These are phyloP conservation scores for Rhodofomes roseus DNA, from an alignment of 1,284 basidiomycete genomes.

Conservation along the genomic window DNA sequence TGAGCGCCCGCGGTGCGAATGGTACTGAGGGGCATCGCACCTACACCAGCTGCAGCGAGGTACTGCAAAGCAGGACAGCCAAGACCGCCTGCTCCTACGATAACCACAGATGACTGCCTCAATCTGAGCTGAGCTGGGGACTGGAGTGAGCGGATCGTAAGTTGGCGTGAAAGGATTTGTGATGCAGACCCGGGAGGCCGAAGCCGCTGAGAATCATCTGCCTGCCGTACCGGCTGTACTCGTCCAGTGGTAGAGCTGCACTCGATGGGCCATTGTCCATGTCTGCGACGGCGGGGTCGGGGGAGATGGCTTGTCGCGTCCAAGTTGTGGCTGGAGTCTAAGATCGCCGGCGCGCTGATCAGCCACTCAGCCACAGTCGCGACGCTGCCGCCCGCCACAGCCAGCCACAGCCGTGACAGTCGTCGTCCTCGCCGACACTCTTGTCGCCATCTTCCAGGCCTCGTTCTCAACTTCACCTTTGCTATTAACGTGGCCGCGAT, in stretches of 20 bases:
- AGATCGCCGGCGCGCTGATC: background rate
- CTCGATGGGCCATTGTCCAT: background rate
- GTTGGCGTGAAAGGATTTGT: background rate
- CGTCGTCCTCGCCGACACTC: background rate
- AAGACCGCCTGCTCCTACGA: slow-evolving; percentile 94
- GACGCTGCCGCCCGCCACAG: background rate
- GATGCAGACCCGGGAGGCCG: slow-evolving; percentile 68
- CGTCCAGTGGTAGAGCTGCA: slow-evolving; percentile 43
- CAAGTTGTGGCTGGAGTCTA: too few relatives aligned
- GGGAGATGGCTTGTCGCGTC: too few relatives aligned
- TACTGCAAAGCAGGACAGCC: slow-evolving; percentile 97
- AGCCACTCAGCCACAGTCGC: background rate
- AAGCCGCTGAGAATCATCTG: slow-evolving; percentile 96
- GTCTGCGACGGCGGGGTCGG: background rate
- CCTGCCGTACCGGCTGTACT: slow-evolving; percentile 91
- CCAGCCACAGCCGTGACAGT: too few relatives aligned
- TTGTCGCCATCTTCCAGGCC: background rate
- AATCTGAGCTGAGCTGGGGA: slow-evolving; percentile 80
- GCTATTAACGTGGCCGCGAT: background rate
- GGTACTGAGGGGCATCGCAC: slow-evolving; percentile 36
- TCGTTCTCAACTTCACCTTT: too few relatives aligned
- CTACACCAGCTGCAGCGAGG: slow-evolving; percentile 88
- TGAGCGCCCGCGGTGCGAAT: background rate
- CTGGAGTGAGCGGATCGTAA: background rate
- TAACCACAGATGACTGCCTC: slow-evolving; percentile 71